Evolutionary conservation across 139 green algal species (phyloP), one percentile per base, ranked within the genome.

Genomic region (Micractinium conductrix): DNA sequence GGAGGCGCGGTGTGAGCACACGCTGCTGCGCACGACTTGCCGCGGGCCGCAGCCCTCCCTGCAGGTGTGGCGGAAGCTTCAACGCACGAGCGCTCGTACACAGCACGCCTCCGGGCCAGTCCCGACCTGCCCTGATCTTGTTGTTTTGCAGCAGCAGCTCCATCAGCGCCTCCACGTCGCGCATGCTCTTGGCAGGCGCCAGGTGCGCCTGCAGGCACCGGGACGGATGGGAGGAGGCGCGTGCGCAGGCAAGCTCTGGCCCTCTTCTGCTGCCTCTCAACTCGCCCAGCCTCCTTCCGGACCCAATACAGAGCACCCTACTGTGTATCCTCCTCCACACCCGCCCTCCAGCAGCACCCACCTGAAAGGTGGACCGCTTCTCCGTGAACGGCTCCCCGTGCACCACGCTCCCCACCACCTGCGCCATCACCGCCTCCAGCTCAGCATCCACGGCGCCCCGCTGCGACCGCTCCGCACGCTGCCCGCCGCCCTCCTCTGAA

Each of bases 311-410:
- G n/a, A n/a, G n/a, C n/a, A n/a, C n/a, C n/a, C n/a, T n/a, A n/a
- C n/a, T 62, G 53, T 21, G 53, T 2, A 62, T 62, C 19, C 53
- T 62, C 53, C 2, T 62, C 19, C 53, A 62, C 53, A 62, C 10
- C 24, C 26, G 53, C 8, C 2, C 26, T 2, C 8, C 53, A 16
- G 24, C 53, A 62, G 2, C 26, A 62, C 10, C 5, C 53, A 85
- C 90, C 88, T 95, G 89, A 75, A 98, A 98, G 21, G 93, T 96
- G 30, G 88, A 95, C 65, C 94, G 95, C 24, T 87, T 88, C 79
- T 97, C 92, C 0, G 90, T 93, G 62, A 92, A 91, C 0, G 92
- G 91, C 76, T 95, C 85, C 0, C 93, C 95, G 69, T 92, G 91
- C 21, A 93, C 80, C 21, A 97, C 92, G 53, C 44, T 58, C 14